These are phyloP conservation scores for Trichoderma gamsii DNA, from an alignment of 495 filamentous ascomycete genomes.

Conservation along the genomic window DNA sequence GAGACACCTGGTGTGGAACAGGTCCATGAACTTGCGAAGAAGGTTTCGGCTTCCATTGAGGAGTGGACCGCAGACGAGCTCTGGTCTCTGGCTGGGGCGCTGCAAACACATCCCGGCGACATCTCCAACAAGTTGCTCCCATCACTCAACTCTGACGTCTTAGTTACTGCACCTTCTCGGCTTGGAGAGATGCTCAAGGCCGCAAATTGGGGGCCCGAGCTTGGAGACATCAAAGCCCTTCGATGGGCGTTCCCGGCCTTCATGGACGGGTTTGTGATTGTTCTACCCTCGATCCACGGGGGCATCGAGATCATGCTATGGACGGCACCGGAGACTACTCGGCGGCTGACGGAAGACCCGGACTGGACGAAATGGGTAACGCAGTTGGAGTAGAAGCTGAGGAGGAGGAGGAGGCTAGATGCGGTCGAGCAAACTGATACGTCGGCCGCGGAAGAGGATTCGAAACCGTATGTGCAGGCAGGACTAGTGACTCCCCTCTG, in stretches of 20 bases:
- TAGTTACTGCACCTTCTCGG: constrained; percentile 13
- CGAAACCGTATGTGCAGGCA: not conserved
- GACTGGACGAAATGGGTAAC: constrained; percentile 16
- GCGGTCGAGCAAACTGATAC: not conserved
- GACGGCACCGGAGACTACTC: constrained; percentile 14
- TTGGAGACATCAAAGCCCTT: constrained; percentile 10
- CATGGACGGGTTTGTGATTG: constrained; percentile 16
- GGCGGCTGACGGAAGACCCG: constrained; percentile 14
- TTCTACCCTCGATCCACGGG: constrained; percentile 14
- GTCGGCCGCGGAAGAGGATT: not conserved
- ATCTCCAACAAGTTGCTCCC: constrained; percentile 15
- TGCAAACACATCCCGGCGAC: constrained; percentile 1
- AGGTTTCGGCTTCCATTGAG: constrained; percentile 14
- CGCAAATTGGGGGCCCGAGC: constrained; percentile 9
- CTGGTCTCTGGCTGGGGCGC: constrained; percentile 12
- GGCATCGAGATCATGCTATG: constrained; percentile 16
- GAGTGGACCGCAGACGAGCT: constrained; percentile 15
- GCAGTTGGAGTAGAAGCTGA: constrained; percentile 8
- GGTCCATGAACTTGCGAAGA: constrained; percentile 14
- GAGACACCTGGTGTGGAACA: not conserved
- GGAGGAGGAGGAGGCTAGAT: not conserved
- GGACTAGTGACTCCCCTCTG: not conserved
- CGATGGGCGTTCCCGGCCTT: constrained; percentile 17
- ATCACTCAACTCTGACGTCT: constrained; percentile 15
- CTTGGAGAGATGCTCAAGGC: constrained; percentile 13